phyloP scores from a whole-genome alignment of 2,329 filamentous ascomycete species.

The Coleophoma crateriformis region DNA sequence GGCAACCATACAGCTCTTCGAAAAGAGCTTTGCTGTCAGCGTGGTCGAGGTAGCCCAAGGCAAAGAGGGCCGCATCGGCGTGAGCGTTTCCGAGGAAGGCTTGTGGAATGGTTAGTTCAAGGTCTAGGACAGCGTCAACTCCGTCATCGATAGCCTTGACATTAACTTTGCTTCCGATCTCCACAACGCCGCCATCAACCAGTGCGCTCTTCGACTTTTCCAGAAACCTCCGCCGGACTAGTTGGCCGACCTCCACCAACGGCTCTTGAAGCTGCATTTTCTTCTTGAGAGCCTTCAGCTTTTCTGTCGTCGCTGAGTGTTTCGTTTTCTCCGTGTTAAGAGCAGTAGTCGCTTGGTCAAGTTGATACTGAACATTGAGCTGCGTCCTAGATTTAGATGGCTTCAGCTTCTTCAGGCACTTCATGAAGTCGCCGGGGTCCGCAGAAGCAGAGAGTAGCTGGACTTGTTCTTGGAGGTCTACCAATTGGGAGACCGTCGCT shows the following conservation, averaged over 20 bases:
- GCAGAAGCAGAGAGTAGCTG: neutral
- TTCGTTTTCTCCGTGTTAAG: neutral
- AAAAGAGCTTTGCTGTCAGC: neutral
- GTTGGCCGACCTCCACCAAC: neutral
- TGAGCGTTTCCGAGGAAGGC: neutral
- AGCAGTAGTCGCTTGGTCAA: neutral
- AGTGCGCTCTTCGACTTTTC: neutral
- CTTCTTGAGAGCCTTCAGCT: neutral
- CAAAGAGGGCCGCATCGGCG: neutral
- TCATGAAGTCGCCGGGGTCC: neutral
- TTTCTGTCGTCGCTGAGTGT: neutral
- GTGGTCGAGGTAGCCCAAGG: neutral
- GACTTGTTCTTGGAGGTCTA: neutral
- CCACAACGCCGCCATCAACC: neutral
- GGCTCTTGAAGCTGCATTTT: constrained; percentile 1
- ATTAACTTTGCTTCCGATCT: neutral
- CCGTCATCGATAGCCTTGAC: neutral
- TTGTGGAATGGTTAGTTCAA: neutral
- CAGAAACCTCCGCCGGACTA: neutral
- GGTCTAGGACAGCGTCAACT: neutral
- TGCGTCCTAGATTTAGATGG: neutral
- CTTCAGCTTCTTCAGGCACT: neutral
- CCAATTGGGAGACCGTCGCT: neutral
- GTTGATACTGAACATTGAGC: neutral
- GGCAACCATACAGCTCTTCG: neutral